Evolutionary conservation across 2,329 filamentous ascomycete genomes (phyloP).

Genomic region (Botrytis deweyae): DNA sequence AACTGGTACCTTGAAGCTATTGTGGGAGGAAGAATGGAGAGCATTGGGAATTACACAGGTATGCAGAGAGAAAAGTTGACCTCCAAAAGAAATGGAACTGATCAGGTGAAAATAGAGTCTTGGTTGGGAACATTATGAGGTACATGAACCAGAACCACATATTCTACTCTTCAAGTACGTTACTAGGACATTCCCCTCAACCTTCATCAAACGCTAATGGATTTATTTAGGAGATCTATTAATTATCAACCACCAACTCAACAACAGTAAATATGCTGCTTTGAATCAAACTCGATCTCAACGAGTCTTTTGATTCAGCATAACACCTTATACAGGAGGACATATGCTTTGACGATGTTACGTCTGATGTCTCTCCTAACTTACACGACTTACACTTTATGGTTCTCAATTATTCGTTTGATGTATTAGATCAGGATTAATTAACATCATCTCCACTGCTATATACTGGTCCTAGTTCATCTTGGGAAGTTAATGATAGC

Average conservation of each 20-base stretch:
- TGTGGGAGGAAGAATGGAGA: constrained; percentile 99
- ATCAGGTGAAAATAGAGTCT: constrained; percentile 64
- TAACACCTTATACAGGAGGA: constrained; percentile 29
- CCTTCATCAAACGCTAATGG: constrained; percentile 22
- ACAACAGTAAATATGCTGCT: constrained; percentile 30
- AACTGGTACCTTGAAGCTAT: constrained; percentile 89
- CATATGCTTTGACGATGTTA: constrained; percentile 39
- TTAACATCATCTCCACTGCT: constrained; percentile 30
- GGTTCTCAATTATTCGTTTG: constrained; percentile 31
- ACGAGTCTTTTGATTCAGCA: constrained; percentile 31
- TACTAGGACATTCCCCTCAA: background rate
- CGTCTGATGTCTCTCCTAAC: constrained; percentile 38
- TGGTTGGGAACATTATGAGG: constrained; percentile 99
- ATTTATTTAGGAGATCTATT: constrained; percentile 36
- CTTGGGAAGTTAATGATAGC: constrained; percentile 14
- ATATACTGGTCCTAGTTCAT: constrained; percentile 21
- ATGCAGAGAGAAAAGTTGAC: constrained; percentile 25
- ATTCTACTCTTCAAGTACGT: constrained; percentile 97
- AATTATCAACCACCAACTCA: constrained; percentile 32
- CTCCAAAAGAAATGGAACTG: background rate
- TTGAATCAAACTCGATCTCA: constrained; percentile 28
- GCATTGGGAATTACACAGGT: constrained; percentile 97
- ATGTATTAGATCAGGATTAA: constrained; percentile 38
- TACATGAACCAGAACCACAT: constrained; percentile 97
- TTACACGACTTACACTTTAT: constrained; percentile 32